A percentile compares a stretch with the other conserved stretches of the same genome.
phyloP scores from a whole-genome alignment of 345 rosid species.

The Melastoma malabathricum region DNA sequence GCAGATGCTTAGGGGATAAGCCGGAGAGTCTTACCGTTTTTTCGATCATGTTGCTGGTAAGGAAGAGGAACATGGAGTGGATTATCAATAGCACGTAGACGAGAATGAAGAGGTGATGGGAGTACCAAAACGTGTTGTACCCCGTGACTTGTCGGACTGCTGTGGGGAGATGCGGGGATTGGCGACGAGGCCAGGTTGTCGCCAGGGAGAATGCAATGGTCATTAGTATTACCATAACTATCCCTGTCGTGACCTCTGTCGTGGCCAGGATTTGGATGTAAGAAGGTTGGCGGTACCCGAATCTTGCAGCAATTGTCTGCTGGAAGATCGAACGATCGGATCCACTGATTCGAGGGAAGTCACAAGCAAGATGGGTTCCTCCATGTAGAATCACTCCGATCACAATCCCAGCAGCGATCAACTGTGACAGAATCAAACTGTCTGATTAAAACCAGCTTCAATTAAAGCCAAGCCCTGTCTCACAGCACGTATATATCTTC shows the following conservation, averaged over 20 bases:
- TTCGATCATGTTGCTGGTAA: conserved; percentile 20
- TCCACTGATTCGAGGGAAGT: conserved; percentile 36
- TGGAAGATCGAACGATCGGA: conserved; percentile 19
- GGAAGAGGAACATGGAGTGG: conserved; percentile 51
- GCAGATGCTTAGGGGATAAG: not conserved
- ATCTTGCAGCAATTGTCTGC: conserved; percentile 26
- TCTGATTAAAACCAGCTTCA: not conserved
- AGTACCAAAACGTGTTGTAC: conserved; percentile 49
- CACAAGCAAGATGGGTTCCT: conserved; percentile 47
- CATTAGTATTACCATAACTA: conserved; percentile 43
- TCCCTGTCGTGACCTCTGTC: conserved; percentile 36
- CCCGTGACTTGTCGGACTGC: conserved; percentile 33
- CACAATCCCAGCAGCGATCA: conserved; percentile 42
- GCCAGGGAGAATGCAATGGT: conserved; percentile 38
- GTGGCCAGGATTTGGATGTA: conserved; percentile 31
- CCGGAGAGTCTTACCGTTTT: conserved; percentile 25
- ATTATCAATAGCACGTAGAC: conserved; percentile 40
- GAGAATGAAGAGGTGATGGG: conserved; percentile 38
- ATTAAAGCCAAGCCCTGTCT: not conserved
- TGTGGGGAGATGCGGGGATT: conserved; percentile 22
- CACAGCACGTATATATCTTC: not conserved
- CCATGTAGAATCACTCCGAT: conserved; percentile 46
- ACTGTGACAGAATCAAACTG: conserved; percentile 5
- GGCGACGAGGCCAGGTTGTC: conserved; percentile 45
- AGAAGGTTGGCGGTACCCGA: conserved; percentile 39